Evolutionary conservation across 2,329 filamentous ascomycete species (phyloP).

Genomic region (Penicillium sp.): DNA sequence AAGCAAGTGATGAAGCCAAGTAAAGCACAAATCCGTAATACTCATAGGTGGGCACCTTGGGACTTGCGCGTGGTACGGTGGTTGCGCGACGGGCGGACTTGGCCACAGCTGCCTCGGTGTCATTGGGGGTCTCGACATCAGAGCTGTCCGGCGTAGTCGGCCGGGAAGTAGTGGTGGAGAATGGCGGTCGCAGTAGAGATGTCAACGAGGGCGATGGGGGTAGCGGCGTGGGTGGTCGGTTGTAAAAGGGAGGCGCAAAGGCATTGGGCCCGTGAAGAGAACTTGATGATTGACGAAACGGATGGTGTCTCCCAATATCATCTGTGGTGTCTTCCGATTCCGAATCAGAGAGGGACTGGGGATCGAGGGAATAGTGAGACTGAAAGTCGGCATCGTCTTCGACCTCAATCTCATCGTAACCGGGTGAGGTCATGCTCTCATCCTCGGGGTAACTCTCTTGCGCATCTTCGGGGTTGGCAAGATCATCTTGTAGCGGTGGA

Average conservation of each 20-base stretch:
- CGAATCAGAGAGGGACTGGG: constrained; percentile 35
- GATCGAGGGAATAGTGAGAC: constrained; percentile 42
- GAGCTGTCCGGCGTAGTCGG: constrained; percentile 89
- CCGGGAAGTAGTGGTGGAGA: constrained; percentile 65
- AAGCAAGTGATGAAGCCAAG: constrained; percentile 75
- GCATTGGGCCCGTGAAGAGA: constrained; percentile 41
- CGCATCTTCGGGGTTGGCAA: constrained; percentile 22
- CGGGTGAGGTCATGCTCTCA: constrained; percentile 25
- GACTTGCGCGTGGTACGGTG: constrained; percentile 73
- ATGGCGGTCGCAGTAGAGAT: constrained; percentile 71
- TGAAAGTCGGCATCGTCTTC: constrained; percentile 43
- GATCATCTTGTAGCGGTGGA: constrained; percentile 28
- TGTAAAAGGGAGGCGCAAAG: constrained; percentile 87
- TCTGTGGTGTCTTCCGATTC: constrained; percentile 32
- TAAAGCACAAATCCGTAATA: constrained; percentile 99
- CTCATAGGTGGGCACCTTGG: constrained; percentile 97
- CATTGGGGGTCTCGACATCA: constrained; percentile 67
- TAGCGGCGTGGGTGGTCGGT: constrained; percentile 87
- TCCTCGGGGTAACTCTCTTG: constrained; percentile 23
- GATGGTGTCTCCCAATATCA: constrained; percentile 31
- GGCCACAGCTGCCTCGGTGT: constrained; percentile 56
- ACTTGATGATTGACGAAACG: constrained; percentile 38
- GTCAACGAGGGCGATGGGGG: constrained; percentile 90
- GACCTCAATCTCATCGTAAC: constrained; percentile 27
- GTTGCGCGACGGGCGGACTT: constrained; percentile 54